phyloP scores from a whole-genome alignment of 306 rosid genomes.

The Vigna hirtella region DNA sequence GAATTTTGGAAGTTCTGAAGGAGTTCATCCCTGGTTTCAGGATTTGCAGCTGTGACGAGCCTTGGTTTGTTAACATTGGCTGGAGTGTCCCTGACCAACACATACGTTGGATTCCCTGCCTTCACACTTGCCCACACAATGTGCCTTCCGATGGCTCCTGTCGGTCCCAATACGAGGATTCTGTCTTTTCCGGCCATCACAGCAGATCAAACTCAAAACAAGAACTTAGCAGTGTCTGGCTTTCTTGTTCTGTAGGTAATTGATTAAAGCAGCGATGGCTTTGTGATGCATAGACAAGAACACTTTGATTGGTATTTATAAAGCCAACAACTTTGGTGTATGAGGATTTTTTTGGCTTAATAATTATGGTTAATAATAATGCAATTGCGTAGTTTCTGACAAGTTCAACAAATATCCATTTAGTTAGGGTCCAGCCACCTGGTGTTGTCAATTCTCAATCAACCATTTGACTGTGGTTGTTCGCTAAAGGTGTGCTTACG shows the following conservation, averaged over 20 bases:
- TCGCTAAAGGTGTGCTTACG: too few relatives aligned
- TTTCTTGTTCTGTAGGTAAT: background rate
- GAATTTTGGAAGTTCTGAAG: slow-evolving; percentile 38
- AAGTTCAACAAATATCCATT: too few relatives aligned
- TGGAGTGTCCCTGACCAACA: slow-evolving; percentile 47
- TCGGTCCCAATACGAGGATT: slow-evolving; percentile 51
- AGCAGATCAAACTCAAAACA: background rate
- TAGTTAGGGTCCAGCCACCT: too few relatives aligned
- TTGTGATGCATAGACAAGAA: background rate
- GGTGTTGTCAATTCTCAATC: too few relatives aligned
- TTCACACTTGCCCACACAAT: slow-evolving; percentile 51
- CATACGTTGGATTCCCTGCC: slow-evolving; percentile 54
- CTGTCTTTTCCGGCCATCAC: slow-evolving; percentile 48
- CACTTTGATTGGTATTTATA: slow-evolving; percentile 21
- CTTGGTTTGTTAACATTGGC: background rate
- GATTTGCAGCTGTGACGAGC: slow-evolving; percentile 41
- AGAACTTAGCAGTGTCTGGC: background rate
- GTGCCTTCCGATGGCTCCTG: slow-evolving; percentile 52
- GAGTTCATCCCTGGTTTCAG: slow-evolving; percentile 45
- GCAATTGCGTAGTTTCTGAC: too few relatives aligned
- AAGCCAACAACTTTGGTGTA: background rate
- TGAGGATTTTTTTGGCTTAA: too few relatives aligned
- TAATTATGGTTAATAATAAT: too few relatives aligned
- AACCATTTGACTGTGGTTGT: too few relatives aligned
- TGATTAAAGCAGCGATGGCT: background rate